Base-by-base conservation (phyloP, 768 basidiomycete species). In the Podaxis sp. region DNA sequence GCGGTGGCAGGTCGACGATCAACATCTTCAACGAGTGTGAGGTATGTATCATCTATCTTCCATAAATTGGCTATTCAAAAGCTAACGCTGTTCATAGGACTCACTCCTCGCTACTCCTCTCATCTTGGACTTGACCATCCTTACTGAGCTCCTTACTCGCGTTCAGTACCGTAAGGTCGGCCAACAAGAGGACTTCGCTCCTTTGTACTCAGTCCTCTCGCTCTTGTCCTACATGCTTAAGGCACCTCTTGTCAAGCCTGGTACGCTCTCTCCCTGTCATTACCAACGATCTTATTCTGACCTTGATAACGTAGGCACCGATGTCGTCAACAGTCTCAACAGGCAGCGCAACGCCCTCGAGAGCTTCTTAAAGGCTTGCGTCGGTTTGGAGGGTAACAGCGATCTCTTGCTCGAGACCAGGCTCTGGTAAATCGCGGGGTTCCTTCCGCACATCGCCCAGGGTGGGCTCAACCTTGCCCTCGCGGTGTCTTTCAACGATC, bases 21-120 rank as follows among this genome's bases (percentile, higher is more conserved):
- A 95, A 93, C 75, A 93, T 95, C 79, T 97, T 96, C 86, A 98
- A 98, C 76, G 92, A 96, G 76, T 98, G 96, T 82, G 95, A 96
- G 82, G 90, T 89, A 67, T 12, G 83, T 72, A 2, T 40, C 44
- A 64, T 1, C 1, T 54, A 57, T 12, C 54, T 42, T 40, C 9
- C 57, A 33, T 13, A 60, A 46, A 40, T 58, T 52, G n/a, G 33
- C 42, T 24, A 1, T 22, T 46, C 19, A 44, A 19, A 57, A 54
- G 63, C 59, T 58, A 71, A 17, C 68, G 56, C 22, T 33, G 44
- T 54, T 51, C 61, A 17, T 70, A 93, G 89, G 96, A 99, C 75
- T 97, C 96, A 12, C 83, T 99, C 65, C 84, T 99, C 65, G 96
- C 96, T 30, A 96, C 96, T 40, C 96, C 96, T 19, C 85, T 99